Evolutionary conservation across 1,139 yeast genomes (phyloP), one percentile per base, ranked within the genome.

Genomic region (Kodamaea derodonti): DNA sequence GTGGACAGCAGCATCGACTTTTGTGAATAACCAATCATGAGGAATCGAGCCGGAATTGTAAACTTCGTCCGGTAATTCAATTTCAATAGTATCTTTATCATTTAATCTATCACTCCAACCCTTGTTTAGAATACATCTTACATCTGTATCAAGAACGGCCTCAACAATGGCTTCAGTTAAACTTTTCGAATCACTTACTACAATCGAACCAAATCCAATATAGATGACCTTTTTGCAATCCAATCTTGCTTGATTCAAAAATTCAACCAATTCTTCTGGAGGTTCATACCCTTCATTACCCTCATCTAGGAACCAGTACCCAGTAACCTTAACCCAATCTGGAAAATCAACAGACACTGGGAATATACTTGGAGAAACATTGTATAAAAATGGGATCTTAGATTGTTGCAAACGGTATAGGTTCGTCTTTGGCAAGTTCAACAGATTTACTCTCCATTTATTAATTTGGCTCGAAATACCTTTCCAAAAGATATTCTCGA

Each of bases 171-270:
- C 86, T 44, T 72, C 59, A 0, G 97, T 87, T 57, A 92, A 69
- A 36, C 78, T 84, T 35, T 66, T 73, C 1, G 97, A 90, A 54
- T 90, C 80, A 5, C 80, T 72, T 2, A 90, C 97, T 6, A 90
- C 95, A 55, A 90, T 90, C 1, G 96, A 87, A 0, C 98, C 98
- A 63, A 90, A 90, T 0, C 98, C 98, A 54, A 90, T 84, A 54
- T 90, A 90, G 0, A 88, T 95, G 23, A 90, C 48, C 50, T 84
- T 84, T 56, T 83, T 84, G 1, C 64, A 62, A 36, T 79, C 82
- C 0, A 49, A 49, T 30, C 70, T 63, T 0, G 97, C 96, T 35
- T 64, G 56, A n/a, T 62, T 52, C 35, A 90, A 76, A 51, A 92
- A 92, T 3, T 66, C 61, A 1, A 60, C 47, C 31, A 90, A 60